Conservation (phyloP, 345 rosid genomes). For the Fremontodendron californicum region DNA sequence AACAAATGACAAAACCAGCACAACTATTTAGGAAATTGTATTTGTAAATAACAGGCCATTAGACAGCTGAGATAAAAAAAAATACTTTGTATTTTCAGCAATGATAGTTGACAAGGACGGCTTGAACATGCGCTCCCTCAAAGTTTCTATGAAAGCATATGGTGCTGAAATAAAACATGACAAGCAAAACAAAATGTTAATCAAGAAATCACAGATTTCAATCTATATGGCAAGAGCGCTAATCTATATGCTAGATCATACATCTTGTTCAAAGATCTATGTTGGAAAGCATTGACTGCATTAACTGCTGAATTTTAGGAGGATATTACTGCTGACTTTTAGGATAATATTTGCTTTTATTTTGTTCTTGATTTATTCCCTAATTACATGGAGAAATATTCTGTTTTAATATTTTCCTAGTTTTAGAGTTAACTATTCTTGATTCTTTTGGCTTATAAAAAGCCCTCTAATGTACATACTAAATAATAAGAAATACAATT, state of each 20-base stretch:
- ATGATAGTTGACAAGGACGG: conserved; percentile 86
- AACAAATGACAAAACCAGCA: conserved; percentile 3
- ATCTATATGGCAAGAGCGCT: neutral
- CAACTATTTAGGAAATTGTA: no score
- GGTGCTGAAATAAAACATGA: conserved; percentile 49
- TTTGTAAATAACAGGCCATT: conserved; percentile 1
- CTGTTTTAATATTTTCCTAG: no score
- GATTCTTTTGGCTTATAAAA: no score
- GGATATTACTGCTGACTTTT: no score
- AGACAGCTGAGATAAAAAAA: neutral
- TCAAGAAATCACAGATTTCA: conserved; percentile 3
- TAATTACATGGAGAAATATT: no score
- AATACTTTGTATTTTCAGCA: conserved; percentile 64
- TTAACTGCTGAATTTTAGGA: no score
- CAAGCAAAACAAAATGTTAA: conserved; percentile 4
- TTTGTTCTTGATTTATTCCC: no score
- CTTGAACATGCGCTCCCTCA: conserved; percentile 95
- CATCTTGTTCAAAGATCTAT: neutral
- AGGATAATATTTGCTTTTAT: no score
- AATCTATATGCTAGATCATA: neutral
- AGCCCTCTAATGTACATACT: no score
- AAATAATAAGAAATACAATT: no score
- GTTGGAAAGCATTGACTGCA: no score
- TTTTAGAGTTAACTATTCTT: no score
- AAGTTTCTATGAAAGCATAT: conserved; percentile 77